Evolutionary conservation across 768 basidiomycete species (phyloP).

Genomic region (Phanerodontia chrysosporium): DNA sequence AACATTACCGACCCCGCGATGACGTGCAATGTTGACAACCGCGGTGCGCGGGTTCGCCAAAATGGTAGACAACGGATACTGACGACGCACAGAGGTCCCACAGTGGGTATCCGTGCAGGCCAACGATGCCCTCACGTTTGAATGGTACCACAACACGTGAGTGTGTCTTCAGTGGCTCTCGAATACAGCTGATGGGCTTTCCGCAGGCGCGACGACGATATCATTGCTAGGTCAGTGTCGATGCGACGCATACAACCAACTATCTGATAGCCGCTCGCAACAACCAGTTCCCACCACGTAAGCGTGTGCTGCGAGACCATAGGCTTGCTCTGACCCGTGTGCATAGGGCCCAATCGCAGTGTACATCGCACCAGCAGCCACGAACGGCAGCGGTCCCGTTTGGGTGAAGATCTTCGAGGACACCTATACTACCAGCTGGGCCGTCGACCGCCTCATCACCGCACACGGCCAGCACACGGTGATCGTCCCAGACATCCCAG

Average conservation of each 20-base stretch:
- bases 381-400: constrained; percentile 8
- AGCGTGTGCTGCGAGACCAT: neutral
- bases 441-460: constrained; percentile 8
- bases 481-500: constrained; percentile 1
- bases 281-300: neutral
- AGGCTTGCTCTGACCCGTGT: neutral
- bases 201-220: constrained; percentile 7
- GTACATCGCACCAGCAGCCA: constrained; percentile 6
- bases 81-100: neutral
- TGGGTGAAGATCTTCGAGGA: constrained; percentile 12
- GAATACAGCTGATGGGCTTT: neutral
- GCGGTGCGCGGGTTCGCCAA: neutral
- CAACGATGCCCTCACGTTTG: constrained; percentile 4
- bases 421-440: constrained; percentile 7
- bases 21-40: constrained; percentile 11
- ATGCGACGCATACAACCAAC: neutral
- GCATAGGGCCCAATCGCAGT: constrained; percentile 6
- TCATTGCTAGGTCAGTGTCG: constrained; percentile 4
- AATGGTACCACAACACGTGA: constrained; percentile 13
- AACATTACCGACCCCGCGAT: constrained; percentile 7
- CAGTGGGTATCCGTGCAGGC: constrained; percentile 2
- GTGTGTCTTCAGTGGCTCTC: neutral
- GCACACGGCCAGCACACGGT: constrained; percentile 12
- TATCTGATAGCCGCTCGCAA: neutral
- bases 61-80: too few species aligned